Evolutionary conservation across 768 basidiomycete species (phyloP).

Genomic region (Pleurotus ostreatus): DNA sequence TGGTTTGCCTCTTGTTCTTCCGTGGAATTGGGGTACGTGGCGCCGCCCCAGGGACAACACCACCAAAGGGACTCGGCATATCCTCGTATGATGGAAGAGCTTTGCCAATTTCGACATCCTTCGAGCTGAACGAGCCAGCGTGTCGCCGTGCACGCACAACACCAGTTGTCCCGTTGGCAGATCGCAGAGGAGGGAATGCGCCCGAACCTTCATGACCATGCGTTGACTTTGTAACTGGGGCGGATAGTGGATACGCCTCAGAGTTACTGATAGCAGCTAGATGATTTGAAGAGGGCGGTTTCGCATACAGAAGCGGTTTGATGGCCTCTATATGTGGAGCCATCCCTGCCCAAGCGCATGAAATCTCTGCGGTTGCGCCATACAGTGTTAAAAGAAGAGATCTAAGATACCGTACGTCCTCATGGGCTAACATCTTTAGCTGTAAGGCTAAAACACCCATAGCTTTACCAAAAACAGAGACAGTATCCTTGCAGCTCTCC

Average conservation of each 20-base stretch:
- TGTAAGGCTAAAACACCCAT: slow-evolving; percentile 79
- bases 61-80: slow-evolving; percentile 30
- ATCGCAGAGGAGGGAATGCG: slow-evolving; percentile 18
- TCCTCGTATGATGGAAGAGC: slow-evolving; percentile 64
- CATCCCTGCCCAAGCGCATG: slow-evolving; percentile 79
- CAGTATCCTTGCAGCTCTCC: slow-evolving; percentile 80
- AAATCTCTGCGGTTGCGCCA: slow-evolving; percentile 85
- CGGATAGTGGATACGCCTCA: slow-evolving; percentile 22
- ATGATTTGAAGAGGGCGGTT: slow-evolving; percentile 2
- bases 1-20: slow-evolving; percentile 46
- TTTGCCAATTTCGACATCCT: slow-evolving; percentile 88
- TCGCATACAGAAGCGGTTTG: slow-evolving; percentile 50
- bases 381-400: slow-evolving; percentile 86
- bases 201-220: slow-evolving; percentile 20
- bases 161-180: slow-evolving; percentile 20
- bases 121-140: slow-evolving; percentile 92
- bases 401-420: slow-evolving; percentile 84
- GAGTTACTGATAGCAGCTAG: slow-evolving; percentile 9
- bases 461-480: slow-evolving; percentile 84
- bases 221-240: slow-evolving; percentile 16
- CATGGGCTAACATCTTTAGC: slow-evolving; percentile 69
- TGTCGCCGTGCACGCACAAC: slow-evolving; percentile 66
- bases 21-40: slow-evolving; percentile 38
- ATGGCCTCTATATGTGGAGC: slow-evolving; percentile 67
- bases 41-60: slow-evolving; percentile 30